These are phyloP conservation scores for Daldinia caldariorum DNA, from an alignment of 495 filamentous ascomycete species.

Conservation along the genomic window DNA sequence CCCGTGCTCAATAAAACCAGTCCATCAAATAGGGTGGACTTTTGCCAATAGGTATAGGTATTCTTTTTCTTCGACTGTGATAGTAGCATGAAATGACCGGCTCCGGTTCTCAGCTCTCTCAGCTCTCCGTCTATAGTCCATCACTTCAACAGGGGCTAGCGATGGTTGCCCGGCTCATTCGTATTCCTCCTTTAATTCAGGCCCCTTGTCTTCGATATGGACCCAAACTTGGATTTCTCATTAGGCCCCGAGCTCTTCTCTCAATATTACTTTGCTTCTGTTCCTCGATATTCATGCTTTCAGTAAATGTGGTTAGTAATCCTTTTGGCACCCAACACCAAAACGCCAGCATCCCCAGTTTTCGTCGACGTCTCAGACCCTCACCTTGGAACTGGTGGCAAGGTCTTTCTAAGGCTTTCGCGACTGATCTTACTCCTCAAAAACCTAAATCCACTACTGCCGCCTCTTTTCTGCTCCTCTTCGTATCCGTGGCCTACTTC, in stretches of 20 bases:
- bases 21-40: background rate
- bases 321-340: conserved; percentile 8
- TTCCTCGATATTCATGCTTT: conserved; percentile 40
- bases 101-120: background rate
- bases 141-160: background rate
- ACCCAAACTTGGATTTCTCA: conserved; percentile 45
- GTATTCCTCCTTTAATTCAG: conserved; percentile 48
- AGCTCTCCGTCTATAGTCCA: conserved; percentile 1
- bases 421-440: conserved; percentile 48
- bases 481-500: conserved; percentile 55
- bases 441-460: conserved; percentile 29
- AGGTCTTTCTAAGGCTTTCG: conserved; percentile 63
- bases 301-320: conserved; percentile 23
- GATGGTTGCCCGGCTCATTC: conserved; percentile 10
- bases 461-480: conserved; percentile 23
- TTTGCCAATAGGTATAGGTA: background rate
- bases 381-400: conserved; percentile 62
- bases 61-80: conserved; percentile 6
- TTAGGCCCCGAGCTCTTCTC: conserved; percentile 45
- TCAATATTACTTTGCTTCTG: conserved; percentile 37
- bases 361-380: conserved; percentile 16
- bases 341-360: conserved; percentile 27
- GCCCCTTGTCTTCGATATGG: conserved; percentile 36
- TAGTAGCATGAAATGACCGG: conserved; percentile 1
- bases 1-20: conserved; percentile 13